Percentiles rank a stretch among this genome's conserved stretches.
Evolutionary conservation across 2,329 filamentous ascomycete genomes (phyloP).

Genomic region (Arthrobotrys conoides): DNA sequence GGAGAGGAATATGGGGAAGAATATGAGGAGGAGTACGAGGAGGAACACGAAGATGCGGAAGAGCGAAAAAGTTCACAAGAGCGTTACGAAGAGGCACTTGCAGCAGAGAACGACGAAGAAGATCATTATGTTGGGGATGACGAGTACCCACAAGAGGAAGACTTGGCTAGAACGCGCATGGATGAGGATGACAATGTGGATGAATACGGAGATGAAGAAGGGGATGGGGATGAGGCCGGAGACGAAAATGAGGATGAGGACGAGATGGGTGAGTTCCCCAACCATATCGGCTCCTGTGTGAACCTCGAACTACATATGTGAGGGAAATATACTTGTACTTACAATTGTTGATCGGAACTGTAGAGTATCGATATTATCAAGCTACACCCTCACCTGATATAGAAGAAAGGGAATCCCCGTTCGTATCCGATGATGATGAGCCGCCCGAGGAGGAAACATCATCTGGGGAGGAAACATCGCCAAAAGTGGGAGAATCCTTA

Average conservation of each 20-base stretch:
- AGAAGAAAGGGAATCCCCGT: conserved; percentile 16
- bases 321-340: background rate
- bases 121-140: conserved; percentile 25
- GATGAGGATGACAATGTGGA: conserved; percentile 2
- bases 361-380: conserved; percentile 34
- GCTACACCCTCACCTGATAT: background rate
- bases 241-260: conserved; percentile 19
- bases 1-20: conserved; percentile 2
- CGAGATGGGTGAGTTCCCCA: conserved; percentile 43
- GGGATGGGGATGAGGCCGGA: conserved; percentile 27
- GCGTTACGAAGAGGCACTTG: conserved; percentile 15
- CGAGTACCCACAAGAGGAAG: conserved; percentile 15
- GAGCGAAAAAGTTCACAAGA: background rate
- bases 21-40: background rate
- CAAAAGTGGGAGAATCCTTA: conserved; percentile 53
- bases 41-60: background rate
- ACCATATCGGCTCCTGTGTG: background rate
- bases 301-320: background rate
- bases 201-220: conserved; percentile 6
- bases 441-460: background rate
- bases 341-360: conserved; percentile 9
- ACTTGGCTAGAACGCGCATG: background rate
- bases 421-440: conserved; percentile 19
- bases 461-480: conserved; percentile 5
- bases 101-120: conserved; percentile 12